These are phyloP conservation scores for Leccinum incarnatum DNA, from an alignment of 768 basidiomycete species.

Conservation along the genomic window DNA sequence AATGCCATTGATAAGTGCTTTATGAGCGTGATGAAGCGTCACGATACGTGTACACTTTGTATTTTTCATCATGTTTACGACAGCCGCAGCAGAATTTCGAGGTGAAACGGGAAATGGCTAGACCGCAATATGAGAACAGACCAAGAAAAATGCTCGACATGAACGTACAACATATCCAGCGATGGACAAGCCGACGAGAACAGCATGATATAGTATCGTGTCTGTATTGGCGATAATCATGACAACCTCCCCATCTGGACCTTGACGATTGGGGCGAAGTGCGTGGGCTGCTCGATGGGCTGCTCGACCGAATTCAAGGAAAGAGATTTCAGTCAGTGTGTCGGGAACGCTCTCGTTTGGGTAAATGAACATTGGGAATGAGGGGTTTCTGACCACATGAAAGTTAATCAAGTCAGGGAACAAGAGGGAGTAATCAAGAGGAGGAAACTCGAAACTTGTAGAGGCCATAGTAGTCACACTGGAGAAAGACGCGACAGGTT, in stretches of 20 bases:
- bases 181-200: slow-evolving; percentile 35
- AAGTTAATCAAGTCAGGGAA: slow-evolving; percentile 27
- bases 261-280: slow-evolving; percentile 34
- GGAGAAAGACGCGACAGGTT: background rate
- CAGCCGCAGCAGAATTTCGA: slow-evolving; percentile 9
- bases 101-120: slow-evolving; percentile 38
- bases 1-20: background rate
- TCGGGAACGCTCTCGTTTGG: slow-evolving; percentile 8
- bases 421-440: slow-evolving; percentile 23
- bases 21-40: slow-evolving; percentile 18
- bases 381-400: slow-evolving; percentile 23
- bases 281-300: slow-evolving; percentile 38
- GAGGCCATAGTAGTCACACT: background rate
- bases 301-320: slow-evolving; percentile 29
- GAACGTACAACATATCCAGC: slow-evolving; percentile 36
- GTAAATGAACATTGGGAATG: slow-evolving; percentile 20
- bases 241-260: slow-evolving; percentile 18
- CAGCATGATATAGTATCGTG: slow-evolving; percentile 33
- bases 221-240: slow-evolving; percentile 31
- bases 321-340: slow-evolving; percentile 18
- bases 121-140: slow-evolving; percentile 19
- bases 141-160: slow-evolving; percentile 22
- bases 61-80: slow-evolving; percentile 23
- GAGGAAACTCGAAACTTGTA: slow-evolving; percentile 10
- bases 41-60: slow-evolving; percentile 20